Percentiles rank a stretch among this genome's conserved stretches.
Evolutionary conservation across 2,329 filamentous ascomycete species (phyloP).

Genomic region (Chaetomiaceae sp.): DNA sequence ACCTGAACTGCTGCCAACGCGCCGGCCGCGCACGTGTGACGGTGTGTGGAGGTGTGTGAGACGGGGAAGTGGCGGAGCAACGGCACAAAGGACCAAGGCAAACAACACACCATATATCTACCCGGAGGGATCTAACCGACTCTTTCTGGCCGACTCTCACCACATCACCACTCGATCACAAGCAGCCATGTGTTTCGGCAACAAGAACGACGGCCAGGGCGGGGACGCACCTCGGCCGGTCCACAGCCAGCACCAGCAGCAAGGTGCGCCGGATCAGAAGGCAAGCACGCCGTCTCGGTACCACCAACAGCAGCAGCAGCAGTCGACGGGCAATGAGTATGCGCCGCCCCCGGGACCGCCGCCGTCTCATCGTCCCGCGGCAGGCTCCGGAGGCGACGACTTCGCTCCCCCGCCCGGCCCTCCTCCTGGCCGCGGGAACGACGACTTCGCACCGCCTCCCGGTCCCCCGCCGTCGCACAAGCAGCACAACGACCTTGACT

Average conservation of each 20-base stretch:
- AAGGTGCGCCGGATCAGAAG: not conserved
- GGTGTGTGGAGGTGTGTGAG: no score
- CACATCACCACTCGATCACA: no score
- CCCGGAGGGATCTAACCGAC: no score
- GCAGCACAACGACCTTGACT: not conserved
- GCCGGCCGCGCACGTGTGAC: no score
- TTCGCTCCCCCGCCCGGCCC: slow-evolving; percentile 24
- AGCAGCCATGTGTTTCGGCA: slow-evolving; percentile 44
- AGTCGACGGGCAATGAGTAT: slow-evolving; percentile 16
- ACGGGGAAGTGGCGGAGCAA: no score
- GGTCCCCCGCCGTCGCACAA: slow-evolving; percentile 24
- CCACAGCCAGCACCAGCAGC: slow-evolving; percentile 17
- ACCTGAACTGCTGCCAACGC: no score
- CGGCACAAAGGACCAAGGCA: no score
- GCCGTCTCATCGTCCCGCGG: not conserved
- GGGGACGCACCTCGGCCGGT: slow-evolving; percentile 37
- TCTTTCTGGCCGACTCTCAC: no score
- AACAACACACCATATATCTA: not conserved
- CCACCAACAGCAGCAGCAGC: not conserved
- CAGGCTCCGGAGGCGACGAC: slow-evolving; percentile 1
- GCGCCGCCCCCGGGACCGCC: slow-evolving; percentile 24
- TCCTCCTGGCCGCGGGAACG: slow-evolving; percentile 11
- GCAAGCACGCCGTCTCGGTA: slow-evolving; percentile 7
- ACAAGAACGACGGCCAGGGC: slow-evolving; percentile 33
- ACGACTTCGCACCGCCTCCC: slow-evolving; percentile 22